Conservation (phyloP, 73 alveolate species). For the Breviolum minutum region DNA sequence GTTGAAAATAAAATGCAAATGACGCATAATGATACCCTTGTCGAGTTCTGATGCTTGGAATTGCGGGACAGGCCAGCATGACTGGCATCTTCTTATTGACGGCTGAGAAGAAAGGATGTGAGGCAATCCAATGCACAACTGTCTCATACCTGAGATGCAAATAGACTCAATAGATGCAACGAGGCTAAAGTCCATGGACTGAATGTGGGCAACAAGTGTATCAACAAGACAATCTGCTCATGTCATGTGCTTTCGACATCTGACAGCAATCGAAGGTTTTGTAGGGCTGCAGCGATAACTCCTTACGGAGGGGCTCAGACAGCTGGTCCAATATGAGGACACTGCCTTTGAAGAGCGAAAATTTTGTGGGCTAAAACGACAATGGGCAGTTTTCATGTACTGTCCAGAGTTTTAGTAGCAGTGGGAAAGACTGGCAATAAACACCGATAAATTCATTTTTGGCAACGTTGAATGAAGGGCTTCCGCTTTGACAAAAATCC, state of each 20-base stretch:
- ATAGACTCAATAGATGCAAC: background rate
- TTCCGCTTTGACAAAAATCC: no score
- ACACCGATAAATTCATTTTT: background rate
- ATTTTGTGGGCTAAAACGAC: no score
- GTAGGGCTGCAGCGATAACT: constrained; percentile 42
- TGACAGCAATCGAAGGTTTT: background rate
- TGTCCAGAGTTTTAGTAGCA: no score
- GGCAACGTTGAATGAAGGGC: background rate
- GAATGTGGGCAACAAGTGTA: background rate
- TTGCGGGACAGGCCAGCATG: constrained; percentile 15
- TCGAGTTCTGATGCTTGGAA: background rate
- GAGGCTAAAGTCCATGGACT: background rate
- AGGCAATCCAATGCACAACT: constrained; percentile 60
- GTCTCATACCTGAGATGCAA: constrained; percentile 49
- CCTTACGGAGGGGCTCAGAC: constrained; percentile 79
- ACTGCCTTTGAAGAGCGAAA: constrained; percentile 17
- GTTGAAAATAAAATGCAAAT: background rate
- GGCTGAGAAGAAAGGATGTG: constrained; percentile 64
- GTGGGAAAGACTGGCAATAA: no score
- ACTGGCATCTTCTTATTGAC: constrained; percentile 79
- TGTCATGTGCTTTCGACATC: background rate
- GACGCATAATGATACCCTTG: background rate
- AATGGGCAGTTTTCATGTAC: no score
- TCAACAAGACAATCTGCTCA: background rate
- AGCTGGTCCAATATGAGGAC: constrained; percentile 76